A percentile compares a stretch with the other conserved stretches of the same genome.
Conservation (phyloP, 768 basidiomycete species). For the Pleurotus tuoliensis region DNA sequence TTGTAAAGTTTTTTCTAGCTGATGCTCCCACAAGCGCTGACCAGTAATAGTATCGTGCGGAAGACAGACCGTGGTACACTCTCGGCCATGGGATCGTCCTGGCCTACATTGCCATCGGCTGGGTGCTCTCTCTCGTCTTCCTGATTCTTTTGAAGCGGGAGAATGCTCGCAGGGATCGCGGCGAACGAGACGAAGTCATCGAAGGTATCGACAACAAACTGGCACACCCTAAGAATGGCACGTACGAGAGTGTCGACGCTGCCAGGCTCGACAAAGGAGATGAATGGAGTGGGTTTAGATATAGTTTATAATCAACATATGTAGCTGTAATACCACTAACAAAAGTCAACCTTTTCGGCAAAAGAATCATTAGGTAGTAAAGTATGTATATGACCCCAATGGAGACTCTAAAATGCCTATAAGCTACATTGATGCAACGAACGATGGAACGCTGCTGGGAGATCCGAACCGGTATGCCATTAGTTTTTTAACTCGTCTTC, state of each 20-base stretch:
- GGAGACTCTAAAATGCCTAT: conserved; percentile 6
- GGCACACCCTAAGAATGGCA: conserved; percentile 50
- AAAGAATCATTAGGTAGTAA: background rate
- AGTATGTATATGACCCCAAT: background rate
- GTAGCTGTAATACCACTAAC: background rate
- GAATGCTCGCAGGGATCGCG: conserved; percentile 59
- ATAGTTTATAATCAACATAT: conserved; percentile 38
- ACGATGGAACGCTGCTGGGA: background rate
- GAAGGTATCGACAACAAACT: conserved; percentile 40
- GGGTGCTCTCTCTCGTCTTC: conserved; percentile 47
- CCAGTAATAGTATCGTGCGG: conserved; percentile 52
- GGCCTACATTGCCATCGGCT: conserved; percentile 65
- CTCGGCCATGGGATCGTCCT: conserved; percentile 68
- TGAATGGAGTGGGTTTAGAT: conserved; percentile 74
- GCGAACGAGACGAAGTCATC: conserved; percentile 67
- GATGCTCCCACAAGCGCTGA: background rate
- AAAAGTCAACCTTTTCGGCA: background rate
- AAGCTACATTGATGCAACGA: background rate
- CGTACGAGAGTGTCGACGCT: conserved; percentile 47
- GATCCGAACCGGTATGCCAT: background rate
- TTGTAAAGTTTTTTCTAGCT: conserved; percentile 37
- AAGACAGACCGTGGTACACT: conserved; percentile 63
- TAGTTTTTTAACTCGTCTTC: background rate
- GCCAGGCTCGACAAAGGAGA: conserved; percentile 65
- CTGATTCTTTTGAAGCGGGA: conserved; percentile 48